Conservation (phyloP, 1,284 basidiomycete species). For the Kwoniella shivajii region DNA sequence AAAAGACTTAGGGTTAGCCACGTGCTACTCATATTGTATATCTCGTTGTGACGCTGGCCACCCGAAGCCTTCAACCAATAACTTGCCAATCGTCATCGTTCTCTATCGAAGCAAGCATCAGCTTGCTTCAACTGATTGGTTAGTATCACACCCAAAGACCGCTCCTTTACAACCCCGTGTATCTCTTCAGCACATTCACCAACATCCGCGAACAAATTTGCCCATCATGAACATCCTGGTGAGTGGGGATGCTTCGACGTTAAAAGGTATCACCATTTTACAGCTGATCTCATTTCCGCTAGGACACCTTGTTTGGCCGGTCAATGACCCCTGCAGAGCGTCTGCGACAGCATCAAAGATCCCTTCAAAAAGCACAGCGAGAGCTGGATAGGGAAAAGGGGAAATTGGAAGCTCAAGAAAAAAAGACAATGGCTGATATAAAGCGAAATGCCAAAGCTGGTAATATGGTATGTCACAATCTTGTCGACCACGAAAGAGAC, state of each 20-base stretch:
- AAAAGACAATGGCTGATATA: constrained; percentile 90
- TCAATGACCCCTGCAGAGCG: constrained; percentile 94
- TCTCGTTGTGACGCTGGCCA: no score
- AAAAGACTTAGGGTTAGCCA: no score
- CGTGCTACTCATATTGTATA: no score
- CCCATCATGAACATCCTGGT: constrained; percentile 46
- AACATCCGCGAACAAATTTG: no score
- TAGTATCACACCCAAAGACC: no score
- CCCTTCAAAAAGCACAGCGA: constrained; percentile 92
- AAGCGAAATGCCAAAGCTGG: constrained; percentile 95
- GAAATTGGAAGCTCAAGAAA: constrained; percentile 94
- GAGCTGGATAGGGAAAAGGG: constrained; percentile 93
- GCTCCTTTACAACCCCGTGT: no score
- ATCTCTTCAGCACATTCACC: no score
- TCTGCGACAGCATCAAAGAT: constrained; percentile 91
- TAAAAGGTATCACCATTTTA: not conserved
- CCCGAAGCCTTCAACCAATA: no score
- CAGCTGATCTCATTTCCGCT: not conserved
- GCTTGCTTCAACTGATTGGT: no score
- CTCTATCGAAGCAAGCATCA: no score
- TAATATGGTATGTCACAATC: constrained; percentile 72
- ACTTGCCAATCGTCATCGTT: no score
- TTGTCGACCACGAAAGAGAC: not conserved
- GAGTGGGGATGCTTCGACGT: constrained; percentile 15
- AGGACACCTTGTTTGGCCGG: constrained; percentile 94